Conservation (phyloP, 441 rosid species). For the Flueggea neowawraea region DNA sequence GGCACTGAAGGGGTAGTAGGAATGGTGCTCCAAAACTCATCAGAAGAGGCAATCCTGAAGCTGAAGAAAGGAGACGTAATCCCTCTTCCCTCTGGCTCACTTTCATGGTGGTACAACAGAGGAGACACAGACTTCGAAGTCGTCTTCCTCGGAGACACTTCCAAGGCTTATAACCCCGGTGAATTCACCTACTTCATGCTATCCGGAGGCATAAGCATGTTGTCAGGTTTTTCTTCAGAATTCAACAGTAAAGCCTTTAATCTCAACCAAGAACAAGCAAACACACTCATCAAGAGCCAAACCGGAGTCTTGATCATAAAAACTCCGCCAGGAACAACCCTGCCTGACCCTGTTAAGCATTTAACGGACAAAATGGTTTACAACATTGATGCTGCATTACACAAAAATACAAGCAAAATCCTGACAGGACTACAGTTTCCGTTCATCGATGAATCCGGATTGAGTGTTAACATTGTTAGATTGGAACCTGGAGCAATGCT, state of each 20-base stretch:
- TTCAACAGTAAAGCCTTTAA: conserved; percentile 17
- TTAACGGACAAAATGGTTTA: not conserved
- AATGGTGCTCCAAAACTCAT: conserved; percentile 13
- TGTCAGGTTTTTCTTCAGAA: conserved; percentile 25
- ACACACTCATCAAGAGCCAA: conserved; percentile 19
- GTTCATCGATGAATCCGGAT: conserved; percentile 22
- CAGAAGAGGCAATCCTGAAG: conserved; percentile 11
- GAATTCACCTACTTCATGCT: conserved; percentile 30
- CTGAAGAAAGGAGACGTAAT: conserved; percentile 25
- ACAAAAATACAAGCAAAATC: conserved; percentile 10
- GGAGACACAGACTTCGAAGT: conserved; percentile 23
- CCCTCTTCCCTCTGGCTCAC: conserved; percentile 20
- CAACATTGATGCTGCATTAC: conserved; percentile 6
- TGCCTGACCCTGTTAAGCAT: conserved; percentile 7
- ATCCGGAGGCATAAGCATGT: conserved; percentile 14
- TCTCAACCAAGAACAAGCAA: conserved; percentile 13
- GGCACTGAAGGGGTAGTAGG: conserved; percentile 26
- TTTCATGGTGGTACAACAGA: conserved; percentile 40
- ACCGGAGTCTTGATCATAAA: conserved; percentile 12
- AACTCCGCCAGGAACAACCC: conserved; percentile 4
- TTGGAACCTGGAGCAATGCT: conserved; percentile 22
- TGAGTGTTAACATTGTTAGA: conserved; percentile 9
- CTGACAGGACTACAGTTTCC: conserved; percentile 14
- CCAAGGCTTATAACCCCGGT: conserved; percentile 17
- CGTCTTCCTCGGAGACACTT: conserved; percentile 26